Conservation (phyloP, 306 rosid genomes). For the Fagus crenata region DNA sequence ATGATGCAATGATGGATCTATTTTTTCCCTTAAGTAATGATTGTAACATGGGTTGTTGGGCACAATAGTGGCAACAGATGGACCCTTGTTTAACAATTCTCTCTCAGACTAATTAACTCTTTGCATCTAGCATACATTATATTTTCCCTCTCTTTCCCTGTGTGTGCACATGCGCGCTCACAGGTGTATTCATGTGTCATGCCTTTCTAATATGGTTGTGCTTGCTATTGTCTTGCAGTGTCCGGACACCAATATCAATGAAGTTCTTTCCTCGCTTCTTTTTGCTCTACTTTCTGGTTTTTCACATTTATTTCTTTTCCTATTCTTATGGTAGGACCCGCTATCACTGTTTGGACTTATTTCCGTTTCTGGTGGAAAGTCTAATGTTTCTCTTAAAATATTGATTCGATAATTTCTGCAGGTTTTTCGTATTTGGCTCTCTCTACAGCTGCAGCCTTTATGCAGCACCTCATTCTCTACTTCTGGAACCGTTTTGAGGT, state of each 20-base stretch:
- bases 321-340: conserved; percentile 71
- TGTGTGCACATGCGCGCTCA: not conserved
- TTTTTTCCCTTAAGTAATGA: not conserved
- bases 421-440: conserved; percentile 98
- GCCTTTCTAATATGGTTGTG: conserved; percentile 39
- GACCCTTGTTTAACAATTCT: not conserved
- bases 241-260: conserved; percentile 98
- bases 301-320: conserved; percentile 97
- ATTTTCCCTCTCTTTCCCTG: not conserved
- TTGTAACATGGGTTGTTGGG: not conserved
- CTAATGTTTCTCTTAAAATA: not conserved
- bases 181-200: not conserved
- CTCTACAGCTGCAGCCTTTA: conserved; percentile 95
- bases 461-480: conserved; percentile 91
- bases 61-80: not conserved
- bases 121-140: not conserved
- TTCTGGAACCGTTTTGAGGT: conserved; percentile 99
- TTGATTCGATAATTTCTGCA: conserved; percentile 35
- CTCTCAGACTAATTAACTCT: not conserved
- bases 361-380: not conserved
- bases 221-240: conserved; percentile 60
- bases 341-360: not conserved
- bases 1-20: conserved; percentile 14
- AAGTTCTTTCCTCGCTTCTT: conserved; percentile 99
- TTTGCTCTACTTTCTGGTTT: conserved; percentile 91